phyloP scores from a whole-genome alignment of 2,329 filamentous ascomycete species.

The Cladophialophora immunda region DNA sequence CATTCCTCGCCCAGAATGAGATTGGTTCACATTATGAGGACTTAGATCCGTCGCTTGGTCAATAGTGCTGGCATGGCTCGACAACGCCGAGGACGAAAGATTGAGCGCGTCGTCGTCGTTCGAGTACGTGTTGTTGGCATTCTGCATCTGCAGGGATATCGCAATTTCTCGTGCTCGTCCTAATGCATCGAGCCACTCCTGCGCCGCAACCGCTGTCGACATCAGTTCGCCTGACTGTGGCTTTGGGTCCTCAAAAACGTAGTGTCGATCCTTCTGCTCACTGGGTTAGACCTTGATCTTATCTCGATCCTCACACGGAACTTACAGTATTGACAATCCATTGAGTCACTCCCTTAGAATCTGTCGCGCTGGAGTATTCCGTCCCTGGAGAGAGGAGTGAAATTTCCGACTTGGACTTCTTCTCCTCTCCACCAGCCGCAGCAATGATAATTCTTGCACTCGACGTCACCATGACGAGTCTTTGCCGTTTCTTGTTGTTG shows the following conservation, averaged over 20 bases:
- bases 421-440: constrained; percentile 91
- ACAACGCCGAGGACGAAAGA: constrained; percentile 74
- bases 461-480: constrained; percentile 93
- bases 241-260: constrained; percentile 93
- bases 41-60: constrained; percentile 52
- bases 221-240: constrained; percentile 70
- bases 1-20: constrained; percentile 54
- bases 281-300: constrained; percentile 42
- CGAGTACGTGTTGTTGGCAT: constrained; percentile 66
- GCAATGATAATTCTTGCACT: constrained; percentile 89
- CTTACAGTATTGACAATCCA: constrained; percentile 96
- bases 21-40: constrained; percentile 39
- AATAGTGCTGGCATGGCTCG: constrained; percentile 65
- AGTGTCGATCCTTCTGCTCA: constrained; percentile 81
- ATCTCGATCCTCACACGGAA: constrained; percentile 39
- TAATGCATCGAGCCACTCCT: constrained; percentile 92
- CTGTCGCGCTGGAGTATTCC: constrained; percentile 79
- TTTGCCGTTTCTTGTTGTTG: constrained; percentile 89
- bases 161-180: constrained; percentile 88
- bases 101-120: constrained; percentile 72
- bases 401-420: constrained; percentile 91
- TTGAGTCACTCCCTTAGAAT: constrained; percentile 84
- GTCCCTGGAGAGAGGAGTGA: constrained; percentile 80
- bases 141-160: constrained; percentile 68
- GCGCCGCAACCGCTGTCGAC: constrained; percentile 72